A percentile compares a stretch with the other conserved stretches of the same genome.
phyloP scores from a whole-genome alignment of 2,329 filamentous ascomycete species.

The Arthrobotrys pseudoclavata region DNA sequence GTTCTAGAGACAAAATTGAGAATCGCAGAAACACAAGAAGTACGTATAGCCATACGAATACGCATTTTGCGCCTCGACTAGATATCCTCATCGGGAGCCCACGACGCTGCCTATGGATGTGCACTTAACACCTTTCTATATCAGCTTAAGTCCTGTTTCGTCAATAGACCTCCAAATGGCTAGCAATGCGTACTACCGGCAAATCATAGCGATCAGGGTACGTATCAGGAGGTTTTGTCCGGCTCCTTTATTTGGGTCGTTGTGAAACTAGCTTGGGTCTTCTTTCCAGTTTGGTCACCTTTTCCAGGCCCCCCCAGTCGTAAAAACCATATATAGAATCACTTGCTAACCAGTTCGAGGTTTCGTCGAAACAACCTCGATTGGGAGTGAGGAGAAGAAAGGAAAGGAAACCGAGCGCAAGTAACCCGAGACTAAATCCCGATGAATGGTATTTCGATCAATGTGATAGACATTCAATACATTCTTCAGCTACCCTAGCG shows the following conservation, averaged over 20 bases:
- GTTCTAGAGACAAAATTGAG: not conserved
- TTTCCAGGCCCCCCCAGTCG: not conserved
- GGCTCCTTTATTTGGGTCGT: not conserved
- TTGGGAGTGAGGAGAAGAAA: not conserved
- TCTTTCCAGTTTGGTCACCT: not conserved
- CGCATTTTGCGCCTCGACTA: not conserved
- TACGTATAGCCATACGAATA: too few species aligned
- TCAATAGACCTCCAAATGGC: not conserved
- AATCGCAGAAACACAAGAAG: not conserved
- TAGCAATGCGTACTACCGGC: not conserved
- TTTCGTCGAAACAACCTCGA: not conserved
- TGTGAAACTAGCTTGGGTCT: not conserved
- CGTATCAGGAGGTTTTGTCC: not conserved
- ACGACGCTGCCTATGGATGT: not conserved
- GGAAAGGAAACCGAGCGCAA: not conserved
- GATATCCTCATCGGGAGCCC: not conserved
- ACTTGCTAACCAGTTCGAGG: not conserved
- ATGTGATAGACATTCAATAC: not conserved
- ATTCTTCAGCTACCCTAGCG: not conserved
- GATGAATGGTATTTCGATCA: not conserved
- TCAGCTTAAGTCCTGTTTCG: not conserved
- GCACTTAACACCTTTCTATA: not conserved
- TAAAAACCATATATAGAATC: not conserved
- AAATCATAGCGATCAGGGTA: not conserved
- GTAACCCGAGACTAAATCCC: not conserved